phyloP scores from a whole-genome alignment of 306 rosid genomes.

The Luffa aegyptiaca region DNA sequence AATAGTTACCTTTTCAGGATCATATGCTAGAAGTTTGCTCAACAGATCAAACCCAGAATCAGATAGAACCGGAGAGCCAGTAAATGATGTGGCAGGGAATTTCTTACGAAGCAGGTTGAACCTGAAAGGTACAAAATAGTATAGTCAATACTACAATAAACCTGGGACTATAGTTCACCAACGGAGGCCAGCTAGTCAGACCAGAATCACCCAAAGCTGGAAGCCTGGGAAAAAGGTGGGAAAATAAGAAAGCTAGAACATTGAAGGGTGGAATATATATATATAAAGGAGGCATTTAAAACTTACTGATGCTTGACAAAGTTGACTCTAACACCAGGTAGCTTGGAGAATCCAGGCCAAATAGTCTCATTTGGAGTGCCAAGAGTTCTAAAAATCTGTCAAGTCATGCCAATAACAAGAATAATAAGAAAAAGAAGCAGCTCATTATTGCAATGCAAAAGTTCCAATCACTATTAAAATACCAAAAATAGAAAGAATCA shows the following conservation, averaged over 20 bases:
- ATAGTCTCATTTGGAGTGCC: conserved; percentile 70
- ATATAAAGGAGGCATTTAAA: no score
- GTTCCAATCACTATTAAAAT: not conserved
- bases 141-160: conserved; percentile 40
- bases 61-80: conserved; percentile 65
- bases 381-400: conserved; percentile 66
- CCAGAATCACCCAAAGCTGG: conserved; percentile 99
- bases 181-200: conserved; percentile 77
- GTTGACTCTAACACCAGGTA: conserved; percentile 57
- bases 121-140: conserved; percentile 33
- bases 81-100: conserved; percentile 76
- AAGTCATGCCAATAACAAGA: not conserved
- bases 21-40: conserved; percentile 56
- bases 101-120: conserved; percentile 59
- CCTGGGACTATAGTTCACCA: conserved; percentile 51
- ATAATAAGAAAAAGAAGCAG: not conserved
- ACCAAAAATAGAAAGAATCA: not conserved
- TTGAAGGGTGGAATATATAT: conserved; percentile 7
- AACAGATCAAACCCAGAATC: conserved; percentile 78
- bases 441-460: conserved; percentile 6
- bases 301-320: conserved; percentile 71
- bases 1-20: conserved; percentile 54
- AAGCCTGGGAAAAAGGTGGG: conserved; percentile 99
- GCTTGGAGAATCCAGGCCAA: conserved; percentile 79
- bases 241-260: conserved; percentile 51